A percentile compares a stretch with the other conserved stretches of the same genome.
These are phyloP conservation scores for Globisporangium mamillatum DNA, from an alignment of 352 stramenopile genomes.

Conservation along the genomic window DNA sequence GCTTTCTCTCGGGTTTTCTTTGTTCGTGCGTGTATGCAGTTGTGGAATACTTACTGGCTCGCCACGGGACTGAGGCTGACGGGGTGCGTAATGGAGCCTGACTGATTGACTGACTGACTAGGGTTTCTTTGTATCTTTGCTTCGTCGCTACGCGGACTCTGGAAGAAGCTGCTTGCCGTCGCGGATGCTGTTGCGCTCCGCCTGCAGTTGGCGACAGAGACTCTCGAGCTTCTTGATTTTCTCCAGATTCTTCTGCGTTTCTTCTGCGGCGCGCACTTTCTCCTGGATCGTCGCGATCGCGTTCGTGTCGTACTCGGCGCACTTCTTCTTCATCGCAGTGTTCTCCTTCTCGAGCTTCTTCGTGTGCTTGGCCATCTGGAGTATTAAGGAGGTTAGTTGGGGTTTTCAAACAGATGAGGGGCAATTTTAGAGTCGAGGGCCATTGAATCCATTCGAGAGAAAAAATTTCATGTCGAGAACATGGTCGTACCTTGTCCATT, in stretches of 20 bases:
- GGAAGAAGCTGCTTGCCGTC: slow-evolving; percentile 21
- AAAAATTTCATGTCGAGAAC: no score
- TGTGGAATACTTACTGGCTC: background rate
- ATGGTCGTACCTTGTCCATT: slow-evolving; percentile 63
- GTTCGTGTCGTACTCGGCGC: slow-evolving; percentile 69
- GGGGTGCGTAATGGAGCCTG: background rate
- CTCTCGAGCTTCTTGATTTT: slow-evolving; percentile 85
- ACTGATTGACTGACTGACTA: background rate
- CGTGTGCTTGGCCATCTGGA: slow-evolving; percentile 77
- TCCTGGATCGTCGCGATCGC: slow-evolving; percentile 78
- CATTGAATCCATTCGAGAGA: slow-evolving; percentile 1
- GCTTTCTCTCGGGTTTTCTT: background rate
- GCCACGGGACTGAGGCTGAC: background rate
- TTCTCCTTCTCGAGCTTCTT: slow-evolving; percentile 89
- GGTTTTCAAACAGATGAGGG: background rate
- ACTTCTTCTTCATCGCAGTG: slow-evolving; percentile 73
- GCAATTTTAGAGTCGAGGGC: background rate
- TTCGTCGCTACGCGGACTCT: slow-evolving; percentile 8
- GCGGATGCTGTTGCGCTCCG: slow-evolving; percentile 60
- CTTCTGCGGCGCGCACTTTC: slow-evolving; percentile 54
- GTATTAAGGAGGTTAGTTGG: background rate
- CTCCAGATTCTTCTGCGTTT: slow-evolving; percentile 69
- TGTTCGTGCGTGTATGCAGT: background rate
- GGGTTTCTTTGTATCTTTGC: background rate
- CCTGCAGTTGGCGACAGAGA: slow-evolving; percentile 79